A percentile compares a stretch with the other conserved stretches of the same genome.
Conservation (phyloP, 306 rosid species). For the Coriaria nepalensis region DNA sequence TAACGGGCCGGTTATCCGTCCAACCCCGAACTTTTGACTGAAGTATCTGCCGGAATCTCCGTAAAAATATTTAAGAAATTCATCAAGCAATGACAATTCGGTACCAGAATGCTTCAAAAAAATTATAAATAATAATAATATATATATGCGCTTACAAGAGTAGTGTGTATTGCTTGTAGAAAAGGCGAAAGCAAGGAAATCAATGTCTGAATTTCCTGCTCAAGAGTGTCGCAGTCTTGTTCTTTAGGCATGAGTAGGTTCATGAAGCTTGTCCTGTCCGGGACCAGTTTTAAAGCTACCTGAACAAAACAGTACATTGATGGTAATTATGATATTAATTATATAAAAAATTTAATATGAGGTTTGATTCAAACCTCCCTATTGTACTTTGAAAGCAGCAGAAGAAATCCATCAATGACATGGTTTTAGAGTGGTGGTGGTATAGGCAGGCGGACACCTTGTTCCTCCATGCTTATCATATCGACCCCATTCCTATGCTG, state of each 20-base stretch:
- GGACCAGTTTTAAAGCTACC: constrained; percentile 61
- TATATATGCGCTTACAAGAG: constrained; percentile 32
- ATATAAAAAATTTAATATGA: not conserved
- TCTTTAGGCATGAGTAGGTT: constrained; percentile 35
- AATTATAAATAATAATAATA: too few relatives aligned
- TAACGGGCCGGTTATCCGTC: too few relatives aligned
- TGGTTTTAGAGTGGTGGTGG: constrained; percentile 38
- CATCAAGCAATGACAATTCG: not conserved
- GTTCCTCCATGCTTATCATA: constrained; percentile 38
- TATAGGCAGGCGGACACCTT: too few relatives aligned
- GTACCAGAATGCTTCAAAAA: constrained; percentile 1
- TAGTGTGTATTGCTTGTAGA: constrained; percentile 38
- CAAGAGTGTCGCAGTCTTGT: constrained; percentile 24
- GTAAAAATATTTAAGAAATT: constrained; percentile 6
- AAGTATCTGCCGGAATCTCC: too few relatives aligned
- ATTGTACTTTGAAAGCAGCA: constrained; percentile 48
- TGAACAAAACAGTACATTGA: constrained; percentile 17
- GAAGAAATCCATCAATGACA: constrained; percentile 79
- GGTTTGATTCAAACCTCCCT: not conserved
- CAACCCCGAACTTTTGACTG: too few relatives aligned
- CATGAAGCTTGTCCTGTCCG: constrained; percentile 38
- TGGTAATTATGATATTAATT: too few relatives aligned
- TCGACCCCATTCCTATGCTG: too few relatives aligned
- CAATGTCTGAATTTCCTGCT: constrained; percentile 35
- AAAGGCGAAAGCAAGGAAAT: constrained; percentile 38